phyloP scores from a whole-genome alignment of 345 rosid species.

The Salix purpurea region DNA sequence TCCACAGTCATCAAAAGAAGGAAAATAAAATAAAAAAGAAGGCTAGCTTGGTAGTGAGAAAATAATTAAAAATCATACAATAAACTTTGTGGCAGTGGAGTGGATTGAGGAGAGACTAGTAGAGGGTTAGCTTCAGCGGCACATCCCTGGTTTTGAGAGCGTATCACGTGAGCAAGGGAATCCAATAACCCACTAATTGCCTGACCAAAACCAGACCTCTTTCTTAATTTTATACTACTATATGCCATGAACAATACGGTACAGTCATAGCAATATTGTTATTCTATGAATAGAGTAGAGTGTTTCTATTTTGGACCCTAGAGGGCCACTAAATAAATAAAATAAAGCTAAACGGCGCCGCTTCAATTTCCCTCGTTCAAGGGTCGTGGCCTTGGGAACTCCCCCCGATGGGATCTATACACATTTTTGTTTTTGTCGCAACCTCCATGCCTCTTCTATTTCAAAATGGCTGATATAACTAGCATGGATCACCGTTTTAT shows the following conservation, averaged over 20 bases:
- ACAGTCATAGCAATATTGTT: not conserved
- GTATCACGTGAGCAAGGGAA: constrained; percentile 46
- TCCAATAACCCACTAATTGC: constrained; percentile 20
- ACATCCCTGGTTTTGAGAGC: constrained; percentile 54
- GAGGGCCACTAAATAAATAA: constrained; percentile 4
- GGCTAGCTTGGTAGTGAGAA: not conserved
- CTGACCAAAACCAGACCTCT: constrained; percentile 11
- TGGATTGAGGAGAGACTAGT: not conserved
- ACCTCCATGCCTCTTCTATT: not conserved
- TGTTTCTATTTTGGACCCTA: constrained; percentile 5
- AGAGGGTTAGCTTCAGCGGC: constrained; percentile 22
- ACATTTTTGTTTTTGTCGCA: constrained; percentile 23
- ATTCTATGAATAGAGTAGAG: not conserved
- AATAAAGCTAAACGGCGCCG: constrained; percentile 45
- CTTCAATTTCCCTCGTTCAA: constrained; percentile 27
- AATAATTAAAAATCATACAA: not conserved
- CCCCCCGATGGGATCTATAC: constrained; percentile 31
- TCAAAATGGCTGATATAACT: too few species aligned
- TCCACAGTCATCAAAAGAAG: constrained; percentile 26
- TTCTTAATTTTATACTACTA: not conserved
- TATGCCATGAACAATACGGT: not conserved
- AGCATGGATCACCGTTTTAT: too few species aligned
- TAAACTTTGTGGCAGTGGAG: constrained; percentile 15
- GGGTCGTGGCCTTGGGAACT: constrained; percentile 40
- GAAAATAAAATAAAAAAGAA: not conserved